Base-by-base conservation (phyloP, 306 rosid species). In the Trifolium repens region DNA sequence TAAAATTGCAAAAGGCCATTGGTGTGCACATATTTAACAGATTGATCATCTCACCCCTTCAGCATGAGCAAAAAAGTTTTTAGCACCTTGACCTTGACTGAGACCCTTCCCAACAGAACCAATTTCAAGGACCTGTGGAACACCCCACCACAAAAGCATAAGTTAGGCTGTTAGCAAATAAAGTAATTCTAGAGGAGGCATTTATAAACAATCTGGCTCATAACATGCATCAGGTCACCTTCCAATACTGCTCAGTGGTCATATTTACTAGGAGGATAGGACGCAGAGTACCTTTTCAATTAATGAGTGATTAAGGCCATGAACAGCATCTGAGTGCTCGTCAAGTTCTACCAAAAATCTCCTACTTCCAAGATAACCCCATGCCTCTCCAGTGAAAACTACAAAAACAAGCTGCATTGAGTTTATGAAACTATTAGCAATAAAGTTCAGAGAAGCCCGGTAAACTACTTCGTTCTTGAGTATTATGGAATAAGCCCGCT, bases 291-390 rank as follows among this genome's bases (percentile, higher is more conserved):
- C 97, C 96, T 34, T 85, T 76, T 93, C 98, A 75, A 93, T 84
- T 80, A 83, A 81, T 73, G 91, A 84, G 64, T 40, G 76, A 84
- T 88, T 50, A 64, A 93, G 96, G 70, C 98, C 98, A 60, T 58
- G 82, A 78, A 93, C 97, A 81, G 91, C 87, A 83, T 89, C 92
- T 14, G 98, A 91, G 78, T 88, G 92, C 76, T 84, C 80, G 86
- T 89, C 96, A 77, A 93, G 97, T 83, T 93, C 98, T 27, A 43
- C 87, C 81, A 89, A 83, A 83, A 93, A 93, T 75, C 97, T 91
- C 85, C 98, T 81, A 79, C 98, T 93, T 79, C 98, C 98, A 75
- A 93, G 97, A 88, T 91, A 93, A 58, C 97, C 98, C 98, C 98
- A 93, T 10, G 89, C 80, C 79, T 93, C 98, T 52, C 98, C 98